These are phyloP conservation scores for Funneliformis geosporum DNA, from an alignment of 192 early-diverging fungal genomes.

Conservation along the genomic window DNA sequence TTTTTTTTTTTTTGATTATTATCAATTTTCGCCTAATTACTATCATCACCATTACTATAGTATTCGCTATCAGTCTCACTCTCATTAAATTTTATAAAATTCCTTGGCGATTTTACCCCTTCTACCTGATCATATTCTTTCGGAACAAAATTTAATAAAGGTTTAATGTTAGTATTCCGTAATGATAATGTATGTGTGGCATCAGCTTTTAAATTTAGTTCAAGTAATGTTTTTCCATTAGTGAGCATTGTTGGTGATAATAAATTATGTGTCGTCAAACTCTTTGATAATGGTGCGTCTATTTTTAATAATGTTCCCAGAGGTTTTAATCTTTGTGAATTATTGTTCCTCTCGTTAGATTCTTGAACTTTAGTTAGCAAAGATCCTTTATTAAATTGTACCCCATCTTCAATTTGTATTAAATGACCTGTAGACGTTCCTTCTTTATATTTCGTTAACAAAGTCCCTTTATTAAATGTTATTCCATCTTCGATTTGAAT, in stretches of 20 bases:
- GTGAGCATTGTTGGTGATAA: neutral
- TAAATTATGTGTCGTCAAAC: neutral
- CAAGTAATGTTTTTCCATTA: constrained; percentile 11
- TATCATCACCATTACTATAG: neutral
- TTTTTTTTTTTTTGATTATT: too few species aligned
- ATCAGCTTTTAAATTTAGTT: constrained; percentile 13
- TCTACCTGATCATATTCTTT: neutral
- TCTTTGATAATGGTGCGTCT: neutral
- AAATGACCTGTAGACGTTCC: constrained; percentile 1
- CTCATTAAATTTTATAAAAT: neutral
- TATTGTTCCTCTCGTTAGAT: too few species aligned
- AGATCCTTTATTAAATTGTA: constrained; percentile 28
- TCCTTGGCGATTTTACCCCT: neutral
- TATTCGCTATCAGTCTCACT: neutral
- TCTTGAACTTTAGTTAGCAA: neutral
- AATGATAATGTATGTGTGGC: constrained; percentile 14
- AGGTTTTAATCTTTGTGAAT: neutral
- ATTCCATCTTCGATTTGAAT: neutral
- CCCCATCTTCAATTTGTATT: neutral
- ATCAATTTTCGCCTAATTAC: too few species aligned
- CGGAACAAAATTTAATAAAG: constrained; percentile 16
- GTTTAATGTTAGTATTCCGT: neutral
- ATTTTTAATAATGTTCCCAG: neutral
- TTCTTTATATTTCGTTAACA: constrained; percentile 4
- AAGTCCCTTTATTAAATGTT: constrained; percentile 27